Base-by-base conservation (phyloP, 2,329 filamentous ascomycete species). In the Pseudopyricularia javanii region DNA sequence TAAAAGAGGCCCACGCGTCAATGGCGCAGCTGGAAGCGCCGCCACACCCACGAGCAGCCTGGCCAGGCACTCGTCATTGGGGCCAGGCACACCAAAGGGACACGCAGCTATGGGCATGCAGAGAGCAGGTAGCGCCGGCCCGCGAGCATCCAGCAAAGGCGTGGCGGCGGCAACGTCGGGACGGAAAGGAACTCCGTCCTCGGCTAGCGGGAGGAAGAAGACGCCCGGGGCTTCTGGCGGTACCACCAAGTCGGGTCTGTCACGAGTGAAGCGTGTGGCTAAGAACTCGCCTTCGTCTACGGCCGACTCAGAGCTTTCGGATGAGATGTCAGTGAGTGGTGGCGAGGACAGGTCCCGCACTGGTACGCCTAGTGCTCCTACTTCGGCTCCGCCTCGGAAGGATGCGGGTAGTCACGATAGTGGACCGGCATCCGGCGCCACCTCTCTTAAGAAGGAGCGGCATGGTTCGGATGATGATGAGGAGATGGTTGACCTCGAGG, bases 281-380 rank as follows among this genome's bases (percentile, higher is more conserved):
- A 78, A 81, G 62, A 80, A 79, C 57, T 84, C 80, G 2, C 79
- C 81, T 3, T 79, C 78, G 4, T 82, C 80, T 4, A 79, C 77
- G 6, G 79, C 75, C 50, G 81, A 85, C 55, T 83, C 79, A 59
- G 81, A 85, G 60, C 71, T 84, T 40, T 84, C 80, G 0, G 81
- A 84, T 51, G 80, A 79, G 7, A 79, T 79, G 47, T 77, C 78
- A 49, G 69, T 70, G 51, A 75, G 78, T 59, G 72, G 71, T 50
- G 70, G 77, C 50, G 73, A 81, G 48, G 73, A 76, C 52, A 72
- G 79, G 49, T 62, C 69, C 37, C 56, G 67, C 15, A 68, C 69
- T 28, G 66, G 64, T 49, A 73, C 70, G 1, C 68, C 69, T 0
- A 43, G 40, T 32, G 50, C 30, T 26, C 8, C 34, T 11, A 43